Base-by-base conservation (phyloP, 2,329 filamentous ascomycete species). In the Lizonia empirigonia region DNA sequence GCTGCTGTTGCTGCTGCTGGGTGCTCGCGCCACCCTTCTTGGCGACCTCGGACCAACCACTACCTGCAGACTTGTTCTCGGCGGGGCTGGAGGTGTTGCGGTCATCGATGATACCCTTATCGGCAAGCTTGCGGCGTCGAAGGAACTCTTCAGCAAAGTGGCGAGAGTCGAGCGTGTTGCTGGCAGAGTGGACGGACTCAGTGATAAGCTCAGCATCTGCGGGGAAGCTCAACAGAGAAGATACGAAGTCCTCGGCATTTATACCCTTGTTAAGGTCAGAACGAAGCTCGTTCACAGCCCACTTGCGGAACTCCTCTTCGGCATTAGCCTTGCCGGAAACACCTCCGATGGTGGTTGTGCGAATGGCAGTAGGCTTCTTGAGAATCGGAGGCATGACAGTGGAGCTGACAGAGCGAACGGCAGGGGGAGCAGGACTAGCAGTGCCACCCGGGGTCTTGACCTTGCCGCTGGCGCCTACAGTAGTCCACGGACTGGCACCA, bases 71-170 rank as follows among this genome's bases (percentile, higher is more conserved):
- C 45, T 70, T 74, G 58, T 72, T 78, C 55, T 65, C 73, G 44
- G 67, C 80, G 68, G 56, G 76, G 26, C 78, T 80, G 3, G 84
- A 82, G 46, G 77, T 82, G 27, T 77, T 76, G 13, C 85, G 80
- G 46, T 89, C 87, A 71, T 91, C 89, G 15, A 96, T 80, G 32
- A 97, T 83, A 30, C 94, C 94, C 78, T 92, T 94, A 63, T 97
- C 93, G 0, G 94, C 93, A 1, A 95, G 84, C 80, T 89, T 95
- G 77, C 92, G 93, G 64, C 93, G 91, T 26, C 92, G 89, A 52
- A 97, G 84, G 68, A 94, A 99, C 73, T 99, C 94, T 53, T 96
- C 90, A 0, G 91, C 91, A 68, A 97, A 97, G 67, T 95, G 91
- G 40, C 89, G 88, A 0, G 90, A 91, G 68, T 99, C 91, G 74